Conservation (phyloP, 345 rosid genomes). For the Eucalyptus victrix region DNA sequence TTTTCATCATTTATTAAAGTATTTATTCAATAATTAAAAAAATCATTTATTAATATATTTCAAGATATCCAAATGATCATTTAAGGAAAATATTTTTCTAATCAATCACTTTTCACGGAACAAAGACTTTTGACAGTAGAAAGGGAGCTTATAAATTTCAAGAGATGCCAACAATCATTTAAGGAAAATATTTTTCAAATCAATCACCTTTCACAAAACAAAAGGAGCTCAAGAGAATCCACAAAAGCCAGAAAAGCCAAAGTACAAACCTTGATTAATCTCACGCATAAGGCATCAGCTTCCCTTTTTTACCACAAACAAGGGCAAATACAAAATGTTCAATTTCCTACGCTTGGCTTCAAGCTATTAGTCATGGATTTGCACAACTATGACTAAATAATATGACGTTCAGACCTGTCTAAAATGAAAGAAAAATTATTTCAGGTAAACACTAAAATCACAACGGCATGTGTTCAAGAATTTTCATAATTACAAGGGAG, state of each 20-base stretch:
- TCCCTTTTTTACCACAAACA: neutral
- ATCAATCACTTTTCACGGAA: neutral
- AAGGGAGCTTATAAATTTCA: neutral
- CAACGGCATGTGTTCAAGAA: neutral
- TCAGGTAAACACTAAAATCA: neutral
- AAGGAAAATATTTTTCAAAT: neutral
- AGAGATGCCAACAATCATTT: neutral
- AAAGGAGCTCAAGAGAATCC: neutral
- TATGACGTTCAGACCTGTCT: neutral
- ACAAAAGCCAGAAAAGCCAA: neutral
- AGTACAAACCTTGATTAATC: neutral
- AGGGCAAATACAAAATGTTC: neutral
- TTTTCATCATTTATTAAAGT: neutral
- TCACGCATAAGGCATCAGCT: neutral
- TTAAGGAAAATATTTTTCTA: neutral
- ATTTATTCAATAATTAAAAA: neutral
- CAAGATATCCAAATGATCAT: neutral
- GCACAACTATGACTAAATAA: neutral
- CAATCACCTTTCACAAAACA: neutral
- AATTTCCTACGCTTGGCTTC: neutral
- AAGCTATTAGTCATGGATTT: neutral
- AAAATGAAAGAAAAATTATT: neutral
- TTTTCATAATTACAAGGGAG: neutral
- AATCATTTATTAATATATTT: neutral
- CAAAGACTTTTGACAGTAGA: neutral